Percentiles rank a stretch among this genome's conserved stretches.
These are phyloP conservation scores for Chlorella sorokiniana DNA, from an alignment of 139 green algal genomes.

Conservation along the genomic window DNA sequence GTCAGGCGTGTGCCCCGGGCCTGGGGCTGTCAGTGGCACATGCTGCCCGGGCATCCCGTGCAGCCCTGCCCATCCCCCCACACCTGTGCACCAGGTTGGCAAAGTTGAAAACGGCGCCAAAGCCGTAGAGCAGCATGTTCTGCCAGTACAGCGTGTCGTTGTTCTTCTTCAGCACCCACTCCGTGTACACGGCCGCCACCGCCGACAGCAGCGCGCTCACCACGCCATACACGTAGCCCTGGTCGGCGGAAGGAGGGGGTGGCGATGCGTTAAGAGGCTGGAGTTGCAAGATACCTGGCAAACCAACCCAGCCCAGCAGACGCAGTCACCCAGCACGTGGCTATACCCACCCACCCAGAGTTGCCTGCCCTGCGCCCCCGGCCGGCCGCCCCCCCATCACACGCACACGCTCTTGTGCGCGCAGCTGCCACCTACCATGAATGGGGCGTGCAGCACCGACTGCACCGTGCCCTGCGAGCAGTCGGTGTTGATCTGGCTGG, in stretches of 20 bases:
- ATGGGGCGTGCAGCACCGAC: conserved; percentile 38
- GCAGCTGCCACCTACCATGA: conserved; percentile 39
- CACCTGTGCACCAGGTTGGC: conserved; percentile 31
- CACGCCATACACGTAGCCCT: conserved; percentile 28
- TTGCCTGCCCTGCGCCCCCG: no score
- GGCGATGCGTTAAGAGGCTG: no score
- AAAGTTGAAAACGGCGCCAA: conserved; percentile 61
- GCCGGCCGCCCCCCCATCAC: not conserved
- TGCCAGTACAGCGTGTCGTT: conserved; percentile 67
- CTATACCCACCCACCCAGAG: no score
- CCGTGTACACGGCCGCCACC: conserved; percentile 68
- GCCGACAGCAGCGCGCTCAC: conserved; percentile 51
- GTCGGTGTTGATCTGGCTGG: conserved; percentile 56
- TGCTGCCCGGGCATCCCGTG: no score
- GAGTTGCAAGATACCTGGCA: no score
- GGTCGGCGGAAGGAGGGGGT: not conserved
- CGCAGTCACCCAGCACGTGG: no score
- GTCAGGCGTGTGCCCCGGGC: not conserved
- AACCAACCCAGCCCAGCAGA: no score
- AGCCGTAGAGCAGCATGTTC: conserved; percentile 73
- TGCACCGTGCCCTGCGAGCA: conserved; percentile 16
- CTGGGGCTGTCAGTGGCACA: not conserved
- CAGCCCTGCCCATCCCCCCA: not conserved
- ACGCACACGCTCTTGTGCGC: not conserved
- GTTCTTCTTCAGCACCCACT: conserved; percentile 75